Evolutionary conservation across 495 filamentous ascomycete species (phyloP).

Genomic region (Copromyces sp.): DNA sequence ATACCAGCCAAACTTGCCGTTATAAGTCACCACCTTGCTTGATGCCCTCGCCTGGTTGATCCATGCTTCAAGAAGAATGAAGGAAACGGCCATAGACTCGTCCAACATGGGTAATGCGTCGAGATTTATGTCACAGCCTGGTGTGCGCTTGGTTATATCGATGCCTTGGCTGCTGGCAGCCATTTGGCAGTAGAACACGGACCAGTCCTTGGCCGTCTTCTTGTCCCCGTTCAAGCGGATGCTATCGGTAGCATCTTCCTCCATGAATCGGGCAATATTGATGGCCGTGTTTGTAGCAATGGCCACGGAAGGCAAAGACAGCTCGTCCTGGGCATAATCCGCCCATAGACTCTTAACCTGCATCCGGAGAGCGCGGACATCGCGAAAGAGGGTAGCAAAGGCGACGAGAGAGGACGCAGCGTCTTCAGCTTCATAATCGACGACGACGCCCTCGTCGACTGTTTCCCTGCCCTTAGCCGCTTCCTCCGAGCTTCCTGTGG

Average conservation of each 20-base stretch:
- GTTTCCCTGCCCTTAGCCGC: background rate
- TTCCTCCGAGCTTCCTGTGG: background rate
- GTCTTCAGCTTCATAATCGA: background rate
- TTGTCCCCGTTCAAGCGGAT: background rate
- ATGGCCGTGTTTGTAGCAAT: constrained; percentile 3
- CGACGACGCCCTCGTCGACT: background rate
- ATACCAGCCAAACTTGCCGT: constrained; percentile 3
- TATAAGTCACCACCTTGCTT: background rate
- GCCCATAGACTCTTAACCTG: constrained; percentile 1
- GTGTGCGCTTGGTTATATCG: background rate
- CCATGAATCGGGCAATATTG: constrained; percentile 1
- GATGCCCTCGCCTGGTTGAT: background rate
- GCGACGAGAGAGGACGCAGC: background rate
- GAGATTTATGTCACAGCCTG: background rate
- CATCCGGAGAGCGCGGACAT: background rate
- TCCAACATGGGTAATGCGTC: background rate
- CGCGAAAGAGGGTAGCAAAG: constrained; percentile 1
- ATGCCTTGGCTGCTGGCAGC: background rate
- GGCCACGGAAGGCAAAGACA: constrained; percentile 2
- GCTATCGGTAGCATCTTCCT: background rate
- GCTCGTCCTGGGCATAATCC: background rate
- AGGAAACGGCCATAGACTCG: background rate
- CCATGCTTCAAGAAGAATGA: background rate
- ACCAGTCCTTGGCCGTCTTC: background rate
- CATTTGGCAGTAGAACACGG: background rate